Evolutionary conservation across 1,139 yeast genomes (phyloP).

Genomic region (Zygoascus sp.): DNA sequence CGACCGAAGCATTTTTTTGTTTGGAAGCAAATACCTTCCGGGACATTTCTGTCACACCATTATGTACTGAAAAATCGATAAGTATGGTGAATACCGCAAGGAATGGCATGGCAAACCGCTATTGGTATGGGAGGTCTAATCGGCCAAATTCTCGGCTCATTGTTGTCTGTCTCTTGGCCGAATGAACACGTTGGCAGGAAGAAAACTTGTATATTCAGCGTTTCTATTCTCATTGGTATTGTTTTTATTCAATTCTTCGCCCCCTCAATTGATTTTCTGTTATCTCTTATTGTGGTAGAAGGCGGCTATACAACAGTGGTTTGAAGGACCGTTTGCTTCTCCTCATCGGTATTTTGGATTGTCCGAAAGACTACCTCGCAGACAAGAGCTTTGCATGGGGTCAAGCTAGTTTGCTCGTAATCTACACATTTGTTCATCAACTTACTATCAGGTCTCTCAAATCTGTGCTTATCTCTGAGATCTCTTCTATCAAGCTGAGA

Average conservation of each 20-base stretch:
- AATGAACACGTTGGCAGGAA: constrained; percentile 48
- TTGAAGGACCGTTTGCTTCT: constrained; percentile 41
- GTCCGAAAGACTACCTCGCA: constrained; percentile 16
- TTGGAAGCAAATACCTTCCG: constrained; percentile 10
- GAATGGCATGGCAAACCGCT: constrained; percentile 33
- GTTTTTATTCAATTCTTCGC: constrained; percentile 46
- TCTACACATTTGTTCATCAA: constrained; percentile 43
- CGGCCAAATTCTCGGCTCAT: constrained; percentile 27
- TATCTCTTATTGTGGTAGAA: constrained; percentile 47
- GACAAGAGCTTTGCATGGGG: constrained; percentile 22
- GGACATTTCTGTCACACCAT: constrained; percentile 21
- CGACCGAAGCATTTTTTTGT: neutral
- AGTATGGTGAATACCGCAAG: constrained; percentile 17
- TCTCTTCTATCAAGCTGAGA: constrained; percentile 53
- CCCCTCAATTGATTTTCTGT: constrained; percentile 43
- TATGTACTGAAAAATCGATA: constrained; percentile 15
- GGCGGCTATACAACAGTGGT: constrained; percentile 46
- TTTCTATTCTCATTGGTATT: constrained; percentile 27
- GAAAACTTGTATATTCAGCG: constrained; percentile 39
- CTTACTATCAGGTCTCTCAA: constrained; percentile 55
- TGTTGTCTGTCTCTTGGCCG: constrained; percentile 22
- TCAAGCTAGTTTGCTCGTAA: constrained; percentile 24
- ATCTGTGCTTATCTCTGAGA: constrained; percentile 54
- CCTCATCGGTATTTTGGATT: constrained; percentile 27
- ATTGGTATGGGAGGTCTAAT: constrained; percentile 27